phyloP scores from a whole-genome alignment of 495 filamentous ascomycete species.

The Glarea lozoyensis region DNA sequence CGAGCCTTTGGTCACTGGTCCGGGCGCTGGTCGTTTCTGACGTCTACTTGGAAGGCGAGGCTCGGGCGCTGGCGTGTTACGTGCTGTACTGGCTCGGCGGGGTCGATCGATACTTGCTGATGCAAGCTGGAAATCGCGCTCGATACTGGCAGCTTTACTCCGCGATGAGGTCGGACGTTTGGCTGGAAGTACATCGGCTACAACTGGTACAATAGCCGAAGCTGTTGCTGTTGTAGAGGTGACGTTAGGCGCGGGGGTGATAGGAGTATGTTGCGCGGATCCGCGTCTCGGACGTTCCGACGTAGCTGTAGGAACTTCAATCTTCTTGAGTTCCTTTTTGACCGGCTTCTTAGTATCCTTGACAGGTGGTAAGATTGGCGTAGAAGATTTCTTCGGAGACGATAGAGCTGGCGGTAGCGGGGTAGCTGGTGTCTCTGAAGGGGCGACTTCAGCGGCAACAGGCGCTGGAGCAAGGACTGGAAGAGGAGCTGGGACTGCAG shows the following conservation, averaged over 20 bases:
- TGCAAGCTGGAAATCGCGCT: slow-evolving; percentile 29
- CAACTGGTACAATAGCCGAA: not conserved
- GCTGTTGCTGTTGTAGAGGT: not conserved
- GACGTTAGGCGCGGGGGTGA: not conserved
- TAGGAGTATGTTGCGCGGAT: slow-evolving; percentile 5
- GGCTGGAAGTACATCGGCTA: slow-evolving; percentile 7
- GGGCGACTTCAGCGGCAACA: slow-evolving; percentile 1
- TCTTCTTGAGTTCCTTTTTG: slow-evolving; percentile 26
- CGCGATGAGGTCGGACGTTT: slow-evolving; percentile 31
- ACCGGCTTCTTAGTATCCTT: slow-evolving; percentile 29
- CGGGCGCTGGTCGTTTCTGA: slow-evolving; percentile 66
- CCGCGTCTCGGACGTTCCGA: slow-evolving; percentile 9
- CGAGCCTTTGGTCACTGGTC: slow-evolving; percentile 57
- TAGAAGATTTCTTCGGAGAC: slow-evolving; percentile 40
- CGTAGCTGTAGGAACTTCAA: slow-evolving; percentile 6
- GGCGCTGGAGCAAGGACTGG: not conserved
- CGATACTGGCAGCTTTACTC: slow-evolving; percentile 39
- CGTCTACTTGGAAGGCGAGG: slow-evolving; percentile 26
- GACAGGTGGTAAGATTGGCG: slow-evolving; percentile 41
- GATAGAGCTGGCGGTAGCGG: slow-evolving; percentile 23
- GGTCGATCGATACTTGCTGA: slow-evolving; percentile 39
- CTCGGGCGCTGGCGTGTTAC: slow-evolving; percentile 41
- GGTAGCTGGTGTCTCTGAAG: not conserved
- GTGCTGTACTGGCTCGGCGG: slow-evolving; percentile 46
- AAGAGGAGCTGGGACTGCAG: not conserved